phyloP scores from a whole-genome alignment of 352 stramenopile genomes.

The Phytopythium delawarense region DNA sequence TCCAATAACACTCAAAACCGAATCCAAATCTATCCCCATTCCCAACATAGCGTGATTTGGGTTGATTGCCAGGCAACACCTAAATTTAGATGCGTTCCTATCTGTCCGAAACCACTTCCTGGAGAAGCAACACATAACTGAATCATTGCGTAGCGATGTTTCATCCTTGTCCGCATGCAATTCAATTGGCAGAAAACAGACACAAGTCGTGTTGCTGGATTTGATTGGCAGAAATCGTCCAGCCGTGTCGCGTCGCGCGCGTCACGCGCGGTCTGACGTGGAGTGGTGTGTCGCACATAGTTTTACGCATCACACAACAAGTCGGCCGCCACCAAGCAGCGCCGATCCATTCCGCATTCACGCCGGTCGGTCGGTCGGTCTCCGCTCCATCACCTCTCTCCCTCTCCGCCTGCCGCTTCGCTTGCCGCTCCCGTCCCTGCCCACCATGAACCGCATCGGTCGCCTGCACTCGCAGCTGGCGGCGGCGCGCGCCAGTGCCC shows the following conservation, averaged over 20 bases:
- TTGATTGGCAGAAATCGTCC: neutral
- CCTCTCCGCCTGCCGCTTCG: neutral
- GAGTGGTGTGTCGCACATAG: no score
- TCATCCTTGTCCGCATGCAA: no score
- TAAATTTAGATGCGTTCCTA: no score
- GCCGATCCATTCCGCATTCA: neutral
- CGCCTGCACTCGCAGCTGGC: constrained; percentile 31
- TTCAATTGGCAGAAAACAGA: no score
- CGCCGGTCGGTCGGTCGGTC: neutral
- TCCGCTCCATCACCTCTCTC: neutral
- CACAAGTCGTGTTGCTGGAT: neutral
- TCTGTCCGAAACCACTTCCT: no score
- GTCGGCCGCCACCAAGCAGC: neutral
- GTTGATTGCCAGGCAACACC: no score
- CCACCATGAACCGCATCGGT: constrained; percentile 35
- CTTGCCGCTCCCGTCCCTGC: no score
- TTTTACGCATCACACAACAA: neutral
- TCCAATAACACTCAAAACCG: no score
- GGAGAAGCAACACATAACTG: no score
- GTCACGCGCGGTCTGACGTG: neutral
- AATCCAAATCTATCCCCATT: no score
- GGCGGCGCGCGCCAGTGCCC: neutral
- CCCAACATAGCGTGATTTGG: no score
- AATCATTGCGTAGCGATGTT: no score
- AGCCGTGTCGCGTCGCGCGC: neutral